Evolutionary conservation across 225 moss, liverwort and hornwort species (phyloP).

Genomic region (Takakia lepidozioides): DNA sequence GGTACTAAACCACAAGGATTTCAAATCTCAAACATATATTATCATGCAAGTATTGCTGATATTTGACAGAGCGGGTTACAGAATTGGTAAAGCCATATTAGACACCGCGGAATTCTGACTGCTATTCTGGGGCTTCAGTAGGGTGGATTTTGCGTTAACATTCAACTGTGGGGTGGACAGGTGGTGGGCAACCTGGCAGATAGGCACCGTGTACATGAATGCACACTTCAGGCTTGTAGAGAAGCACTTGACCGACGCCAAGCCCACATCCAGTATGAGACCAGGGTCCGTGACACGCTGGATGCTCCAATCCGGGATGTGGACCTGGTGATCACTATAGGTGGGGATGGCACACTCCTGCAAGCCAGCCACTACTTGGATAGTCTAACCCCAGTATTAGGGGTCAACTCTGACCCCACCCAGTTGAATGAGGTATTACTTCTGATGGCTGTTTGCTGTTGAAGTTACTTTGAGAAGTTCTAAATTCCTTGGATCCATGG

Average conservation of each 20-base stretch:
- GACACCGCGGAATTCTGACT: neutral
- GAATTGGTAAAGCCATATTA: neutral
- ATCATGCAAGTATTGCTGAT: neutral
- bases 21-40: neutral
- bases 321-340: constrained; percentile 84
- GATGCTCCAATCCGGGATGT: constrained; percentile 50
- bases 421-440: constrained; percentile 60
- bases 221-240: constrained; percentile 57
- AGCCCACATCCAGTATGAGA: constrained; percentile 50
- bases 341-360: constrained; percentile 89
- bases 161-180: constrained; percentile 16
- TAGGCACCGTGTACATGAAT: constrained; percentile 59
- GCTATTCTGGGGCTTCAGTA: too few species aligned
- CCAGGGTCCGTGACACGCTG: constrained; percentile 62
- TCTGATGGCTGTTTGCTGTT: too few species aligned
- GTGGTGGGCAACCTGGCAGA: constrained; percentile 68
- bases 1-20: too few species aligned
- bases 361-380: constrained; percentile 79
- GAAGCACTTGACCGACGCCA: constrained; percentile 52
- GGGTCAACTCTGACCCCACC: constrained; percentile 89
- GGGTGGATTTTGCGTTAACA: too few species aligned
- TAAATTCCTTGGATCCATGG: too few species aligned
- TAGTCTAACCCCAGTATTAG: constrained; percentile 58
- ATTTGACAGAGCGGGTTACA: neutral
- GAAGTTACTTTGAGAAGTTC: too few species aligned